Base-by-base conservation (phyloP, 2,329 filamentous ascomycete species). In the Dactylella cylindrospora region DNA sequence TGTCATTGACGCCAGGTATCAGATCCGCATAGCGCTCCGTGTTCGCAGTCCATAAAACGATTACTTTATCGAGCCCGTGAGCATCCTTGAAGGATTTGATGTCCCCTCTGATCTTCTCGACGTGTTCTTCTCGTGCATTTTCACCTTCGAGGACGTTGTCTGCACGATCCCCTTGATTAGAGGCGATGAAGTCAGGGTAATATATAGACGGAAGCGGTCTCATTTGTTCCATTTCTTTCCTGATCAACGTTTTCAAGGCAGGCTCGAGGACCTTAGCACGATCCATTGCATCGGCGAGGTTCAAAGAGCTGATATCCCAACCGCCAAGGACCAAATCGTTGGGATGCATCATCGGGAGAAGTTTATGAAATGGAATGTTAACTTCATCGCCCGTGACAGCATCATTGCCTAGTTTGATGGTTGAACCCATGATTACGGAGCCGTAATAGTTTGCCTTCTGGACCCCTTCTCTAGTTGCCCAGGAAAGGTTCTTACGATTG, bases 161-260 rank as follows among this genome's bases (percentile, higher is more conserved):
- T 67, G 91, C 93, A 71, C 93, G 87, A 71, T 90, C 90, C 74
- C 93, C 90, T 77, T 98, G 93, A 78, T 98, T 98, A 73, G 93
- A 88, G 67, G 93, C 93, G 72, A 98, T 98, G 79, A 98, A 98
- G 76, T 97, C 93, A 1, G 93, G 93, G 75, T 98, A 98, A 82
- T 98, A 98, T 76, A 97, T 86, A 75, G 87, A 91, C 19, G 90
- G 91, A 66, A 97, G 82, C 23, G 93, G 93, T 69, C 85, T 84
- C 84, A 97, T 87, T 69, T 79, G 78, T 64, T 84, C 78, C 90
- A 97, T 91, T 77, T 97, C 88, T 80, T 97, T 95, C 76, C 84
- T 85, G 70, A 98, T 86, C 70, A 87, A 81, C 53, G 79, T 77
- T 81, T 98, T 98, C 71, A 98, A 80, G 23, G 88, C 85, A n/a